These are phyloP conservation scores for Raffaelea albimanens DNA, from an alignment of 2,329 filamentous ascomycete genomes.

Conservation along the genomic window DNA sequence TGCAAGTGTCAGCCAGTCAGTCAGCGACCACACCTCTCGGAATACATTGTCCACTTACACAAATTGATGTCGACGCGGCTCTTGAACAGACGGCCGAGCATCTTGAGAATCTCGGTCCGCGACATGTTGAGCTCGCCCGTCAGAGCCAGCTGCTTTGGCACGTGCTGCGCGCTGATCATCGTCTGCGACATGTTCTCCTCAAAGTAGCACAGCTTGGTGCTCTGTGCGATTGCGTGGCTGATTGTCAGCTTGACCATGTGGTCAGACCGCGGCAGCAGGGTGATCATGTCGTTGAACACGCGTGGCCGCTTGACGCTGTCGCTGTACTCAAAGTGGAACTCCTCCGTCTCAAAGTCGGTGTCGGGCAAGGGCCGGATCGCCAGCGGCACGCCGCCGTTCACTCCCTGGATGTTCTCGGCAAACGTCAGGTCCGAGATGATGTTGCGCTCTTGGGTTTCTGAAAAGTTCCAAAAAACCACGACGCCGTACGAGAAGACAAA, in stretches of 20 bases:
- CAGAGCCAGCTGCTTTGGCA: slow-evolving; percentile 79
- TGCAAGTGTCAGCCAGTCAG: no score
- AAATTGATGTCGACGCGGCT: slow-evolving; percentile 95
- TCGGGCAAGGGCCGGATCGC: slow-evolving; percentile 74
- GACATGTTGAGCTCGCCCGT: slow-evolving; percentile 89
- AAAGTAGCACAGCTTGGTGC: slow-evolving; percentile 91
- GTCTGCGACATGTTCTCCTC: slow-evolving; percentile 93
- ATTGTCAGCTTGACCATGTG: slow-evolving; percentile 99
- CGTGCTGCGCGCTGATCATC: slow-evolving; percentile 85
- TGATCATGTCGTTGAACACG: slow-evolving; percentile 99
- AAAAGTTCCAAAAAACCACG: slow-evolving; percentile 98
- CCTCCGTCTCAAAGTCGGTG: slow-evolving; percentile 91
- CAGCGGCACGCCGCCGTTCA: slow-evolving; percentile 46
- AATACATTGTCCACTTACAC: slow-evolving; percentile 56
- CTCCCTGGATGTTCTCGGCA: slow-evolving; percentile 49
- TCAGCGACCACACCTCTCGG: no score
- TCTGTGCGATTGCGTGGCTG: slow-evolving; percentile 94
- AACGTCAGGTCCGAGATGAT: slow-evolving; percentile 92
- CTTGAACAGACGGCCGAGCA: slow-evolving; percentile 84
- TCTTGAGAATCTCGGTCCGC: slow-evolving; percentile 81
- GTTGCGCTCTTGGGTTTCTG: slow-evolving; percentile 90
- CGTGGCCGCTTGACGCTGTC: slow-evolving; percentile 74
- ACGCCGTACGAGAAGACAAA: slow-evolving; percentile 97
- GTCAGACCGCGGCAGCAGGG: slow-evolving; percentile 75
- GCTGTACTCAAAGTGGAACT: slow-evolving; percentile 98